Conservation (phyloP, 345 rosid species). For the Rhodomyrtus tomentosa region DNA sequence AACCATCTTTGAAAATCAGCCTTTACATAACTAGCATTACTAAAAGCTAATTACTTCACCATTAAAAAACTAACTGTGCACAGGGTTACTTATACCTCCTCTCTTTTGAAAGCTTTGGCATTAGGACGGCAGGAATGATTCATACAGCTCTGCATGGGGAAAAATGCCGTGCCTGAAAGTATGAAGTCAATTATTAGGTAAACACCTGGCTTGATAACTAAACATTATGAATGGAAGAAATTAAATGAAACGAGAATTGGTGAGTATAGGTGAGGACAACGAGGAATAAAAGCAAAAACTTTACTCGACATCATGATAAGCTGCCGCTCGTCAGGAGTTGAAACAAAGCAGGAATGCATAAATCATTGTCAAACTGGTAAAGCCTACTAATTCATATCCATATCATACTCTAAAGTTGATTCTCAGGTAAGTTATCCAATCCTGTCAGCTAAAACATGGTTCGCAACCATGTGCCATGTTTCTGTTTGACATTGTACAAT, state of each 20-base stretch:
- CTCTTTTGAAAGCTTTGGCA: slow-evolving; percentile 93
- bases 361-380: neutral
- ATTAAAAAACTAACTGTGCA: neutral
- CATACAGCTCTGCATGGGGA: slow-evolving; percentile 88
- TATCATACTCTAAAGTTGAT: neutral
- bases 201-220: neutral
- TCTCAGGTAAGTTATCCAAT: neutral
- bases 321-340: neutral
- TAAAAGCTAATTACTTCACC: neutral
- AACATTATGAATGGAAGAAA: neutral
- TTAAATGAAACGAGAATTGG: neutral
- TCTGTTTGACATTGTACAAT: neutral
- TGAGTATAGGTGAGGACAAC: neutral
- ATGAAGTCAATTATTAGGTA: neutral
- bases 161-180: slow-evolving; percentile 78
- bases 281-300: neutral
- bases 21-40: neutral
- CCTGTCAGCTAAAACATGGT: neutral
- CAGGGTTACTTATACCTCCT: slow-evolving; percentile 34
- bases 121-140: slow-evolving; percentile 89
- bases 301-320: neutral
- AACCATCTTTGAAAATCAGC: neutral
- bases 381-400: neutral
- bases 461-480: neutral
- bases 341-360: neutral